A percentile compares a stretch with the other conserved stretches of the same genome.
phyloP scores from a whole-genome alignment of 257 asterid genomes.

The Solanum arcanum region DNA sequence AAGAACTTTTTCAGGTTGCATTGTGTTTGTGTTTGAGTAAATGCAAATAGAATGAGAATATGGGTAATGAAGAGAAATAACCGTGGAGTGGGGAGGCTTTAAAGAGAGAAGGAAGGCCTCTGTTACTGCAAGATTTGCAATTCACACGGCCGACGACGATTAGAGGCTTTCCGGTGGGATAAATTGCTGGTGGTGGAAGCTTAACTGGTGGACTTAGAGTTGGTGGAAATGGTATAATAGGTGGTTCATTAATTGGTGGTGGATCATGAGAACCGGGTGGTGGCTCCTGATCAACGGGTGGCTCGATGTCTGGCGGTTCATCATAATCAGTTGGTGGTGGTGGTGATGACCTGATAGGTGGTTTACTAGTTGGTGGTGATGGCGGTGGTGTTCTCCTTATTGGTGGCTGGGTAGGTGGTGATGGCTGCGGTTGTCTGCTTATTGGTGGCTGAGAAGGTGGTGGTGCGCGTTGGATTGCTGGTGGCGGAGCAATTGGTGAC shows the following conservation, averaged over 20 bases:
- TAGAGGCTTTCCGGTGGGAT: not conserved
- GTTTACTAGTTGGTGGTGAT: not conserved
- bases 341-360: not conserved
- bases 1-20: not conserved
- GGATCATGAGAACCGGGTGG: not conserved
- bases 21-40: not conserved
- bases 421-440: not conserved
- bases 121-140: conserved; percentile 28
- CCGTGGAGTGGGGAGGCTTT: conserved; percentile 20
- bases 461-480: not conserved
- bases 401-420: not conserved
- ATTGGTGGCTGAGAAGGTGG: not conserved
- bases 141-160: not conserved
- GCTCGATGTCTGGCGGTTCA: not conserved
- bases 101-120: conserved; percentile 10
- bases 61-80: not conserved
- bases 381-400: not conserved
- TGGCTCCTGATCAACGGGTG: not conserved
- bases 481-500: not conserved
- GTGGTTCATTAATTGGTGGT: not conserved
- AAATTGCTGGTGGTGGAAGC: not conserved
- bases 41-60: not conserved
- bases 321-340: not conserved
- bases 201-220: not conserved
- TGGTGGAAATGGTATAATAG: not conserved